phyloP scores from a whole-genome alignment of 2,329 filamentous ascomycete species.

The Phyllosticta citrichinensis region DNA sequence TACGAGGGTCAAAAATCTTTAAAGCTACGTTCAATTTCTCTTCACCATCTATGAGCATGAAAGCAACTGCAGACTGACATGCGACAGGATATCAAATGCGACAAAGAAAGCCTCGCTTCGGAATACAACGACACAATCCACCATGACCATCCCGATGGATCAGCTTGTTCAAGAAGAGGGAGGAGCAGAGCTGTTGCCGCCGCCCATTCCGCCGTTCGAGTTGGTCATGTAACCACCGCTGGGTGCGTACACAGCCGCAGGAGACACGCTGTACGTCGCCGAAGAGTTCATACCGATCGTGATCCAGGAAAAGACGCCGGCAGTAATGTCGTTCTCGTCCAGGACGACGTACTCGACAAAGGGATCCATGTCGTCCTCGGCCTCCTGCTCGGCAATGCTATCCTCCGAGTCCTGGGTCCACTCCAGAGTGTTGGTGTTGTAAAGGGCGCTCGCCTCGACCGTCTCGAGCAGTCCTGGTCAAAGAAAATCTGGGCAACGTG shows the following conservation, averaged over 20 bases:
- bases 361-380: conserved; percentile 40
- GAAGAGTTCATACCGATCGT: conserved; percentile 7
- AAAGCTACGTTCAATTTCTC: background rate
- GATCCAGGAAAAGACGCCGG: conserved; percentile 26
- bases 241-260: conserved; percentile 9
- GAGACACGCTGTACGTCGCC: conserved; percentile 7
- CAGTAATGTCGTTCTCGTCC: conserved; percentile 34
- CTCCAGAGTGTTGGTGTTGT: conserved; percentile 32
- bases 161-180: background rate
- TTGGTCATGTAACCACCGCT: conserved; percentile 6
- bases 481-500: conserved; percentile 58
- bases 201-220: background rate
- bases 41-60: background rate
- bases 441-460: conserved; percentile 40
- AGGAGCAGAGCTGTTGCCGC: conserved; percentile 1
- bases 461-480: conserved; percentile 46
- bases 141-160: background rate
- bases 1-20: background rate
- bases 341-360: conserved; percentile 49
- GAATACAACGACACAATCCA: background rate
- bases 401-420: conserved; percentile 45
- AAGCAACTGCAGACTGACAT: background rate
- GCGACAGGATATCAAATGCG: background rate
- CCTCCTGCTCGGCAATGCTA: conserved; percentile 38
- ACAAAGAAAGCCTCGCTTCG: background rate